Conservation (phyloP, 1,139 yeast genomes). For the Suhomyces wounanorum region DNA sequence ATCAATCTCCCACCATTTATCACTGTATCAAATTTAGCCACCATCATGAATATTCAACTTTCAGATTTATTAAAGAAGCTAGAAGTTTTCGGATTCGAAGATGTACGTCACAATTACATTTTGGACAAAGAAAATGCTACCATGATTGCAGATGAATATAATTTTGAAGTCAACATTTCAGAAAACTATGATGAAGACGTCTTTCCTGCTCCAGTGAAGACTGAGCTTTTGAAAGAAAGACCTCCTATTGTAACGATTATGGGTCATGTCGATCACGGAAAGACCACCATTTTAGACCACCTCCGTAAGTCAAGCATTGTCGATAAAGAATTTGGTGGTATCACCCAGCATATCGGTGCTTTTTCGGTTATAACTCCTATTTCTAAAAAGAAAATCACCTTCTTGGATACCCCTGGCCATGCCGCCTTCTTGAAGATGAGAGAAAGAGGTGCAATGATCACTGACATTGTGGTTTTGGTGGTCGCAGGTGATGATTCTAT, state of each 20-base stretch:
- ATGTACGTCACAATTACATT: constrained; percentile 74
- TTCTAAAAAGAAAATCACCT: constrained; percentile 77
- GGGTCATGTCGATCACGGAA: constrained; percentile 99
- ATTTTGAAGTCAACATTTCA: constrained; percentile 63
- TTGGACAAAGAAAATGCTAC: constrained; percentile 84
- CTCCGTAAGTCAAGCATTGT: constrained; percentile 84
- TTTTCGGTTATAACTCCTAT: constrained; percentile 80
- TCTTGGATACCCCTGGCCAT: constrained; percentile 97
- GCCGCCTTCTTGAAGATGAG: constrained; percentile 96
- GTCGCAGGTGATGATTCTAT: constrained; percentile 99
- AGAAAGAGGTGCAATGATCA: constrained; percentile 91
- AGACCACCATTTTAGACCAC: constrained; percentile 88
- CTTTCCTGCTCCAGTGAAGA: constrained; percentile 48
- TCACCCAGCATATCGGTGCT: constrained; percentile 98
- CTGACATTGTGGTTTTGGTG: constrained; percentile 89
- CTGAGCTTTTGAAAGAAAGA: constrained; percentile 55
- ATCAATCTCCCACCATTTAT: constrained; percentile 71
- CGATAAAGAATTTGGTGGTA: constrained; percentile 89
- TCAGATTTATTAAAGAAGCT: constrained; percentile 60
- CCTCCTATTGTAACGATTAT: constrained; percentile 96
- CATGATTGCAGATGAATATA: constrained; percentile 85
- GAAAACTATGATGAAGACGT: constrained; percentile 67
- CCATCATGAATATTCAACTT: constrained; percentile 65
- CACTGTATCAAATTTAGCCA: constrained; percentile 75
- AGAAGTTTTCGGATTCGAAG: constrained; percentile 72